Evolutionary conservation across 2,329 filamentous ascomycete species (phyloP), one percentile per base, ranked within the genome.

Genomic region (Cercospora sp.): DNA sequence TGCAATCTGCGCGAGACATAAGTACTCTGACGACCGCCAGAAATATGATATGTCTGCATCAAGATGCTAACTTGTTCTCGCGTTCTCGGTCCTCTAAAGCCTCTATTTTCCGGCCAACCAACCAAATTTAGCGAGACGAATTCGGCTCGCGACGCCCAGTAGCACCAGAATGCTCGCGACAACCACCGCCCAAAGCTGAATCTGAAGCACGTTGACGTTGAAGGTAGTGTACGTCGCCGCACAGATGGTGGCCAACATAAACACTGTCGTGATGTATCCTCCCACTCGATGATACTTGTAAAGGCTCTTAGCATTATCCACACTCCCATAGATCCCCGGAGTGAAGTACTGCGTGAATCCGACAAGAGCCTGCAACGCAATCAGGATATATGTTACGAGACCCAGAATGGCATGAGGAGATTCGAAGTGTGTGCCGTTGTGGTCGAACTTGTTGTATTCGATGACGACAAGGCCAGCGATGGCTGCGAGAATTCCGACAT

Each of bases 201-300:
- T 88, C 70, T 88, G 83, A 66, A 95, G 80, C 1, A 90, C 86
- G 26, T 84, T 86, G 70, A 86, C 77, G 75, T 90, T 93, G 79
- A 90, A 97, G 36, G 86, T 84, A 1, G 94, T 97, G 80, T 89
- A 85, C 3, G 89, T 92, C 1, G 94, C 92, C 26, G 90, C 89
- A 60, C 86, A 82, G 45, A 96, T 86, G 0, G 94, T 95, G 9
- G 87, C 88, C 69, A 96, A 80, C 69, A 94, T 84, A 74, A 96
- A 75, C 61, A 90, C 76, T 64, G 94, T 81, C 67, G 94, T 82
- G 7, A 88, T 72, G 77, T 99, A 98, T 2, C 94, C 95, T 23
- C 84, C 86, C 18, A 23, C 81, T 31, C 94, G 88, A 79, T 98
- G 95, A 75, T 94, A 97, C 81, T 96, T 97, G 85, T 94, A 98